Conservation (phyloP, 495 filamentous ascomycete genomes). For the Penicillium paradoxum region DNA sequence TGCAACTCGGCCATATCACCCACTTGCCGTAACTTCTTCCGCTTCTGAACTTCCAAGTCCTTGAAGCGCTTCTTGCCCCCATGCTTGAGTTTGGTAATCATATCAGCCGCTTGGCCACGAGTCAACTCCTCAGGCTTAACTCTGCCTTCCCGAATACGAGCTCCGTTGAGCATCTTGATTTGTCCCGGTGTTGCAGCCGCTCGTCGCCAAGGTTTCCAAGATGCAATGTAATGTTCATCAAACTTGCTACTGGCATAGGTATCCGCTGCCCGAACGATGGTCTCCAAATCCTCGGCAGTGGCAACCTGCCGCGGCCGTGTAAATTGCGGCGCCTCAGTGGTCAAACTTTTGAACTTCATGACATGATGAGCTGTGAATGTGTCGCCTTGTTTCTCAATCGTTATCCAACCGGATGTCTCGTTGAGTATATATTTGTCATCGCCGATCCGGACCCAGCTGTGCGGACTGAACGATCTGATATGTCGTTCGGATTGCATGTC, state of each 20-base stretch:
- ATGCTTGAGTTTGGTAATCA: slow-evolving; percentile 87
- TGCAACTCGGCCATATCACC: slow-evolving; percentile 26
- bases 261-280: slow-evolving; percentile 78
- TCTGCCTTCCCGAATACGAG: slow-evolving; percentile 50
- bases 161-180: slow-evolving; percentile 65
- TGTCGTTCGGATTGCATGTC: slow-evolving; percentile 73
- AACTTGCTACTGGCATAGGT: slow-evolving; percentile 67
- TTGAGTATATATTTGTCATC: slow-evolving; percentile 62
- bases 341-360: slow-evolving; percentile 25
- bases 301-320: slow-evolving; percentile 63
- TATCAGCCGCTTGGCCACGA: slow-evolving; percentile 79
- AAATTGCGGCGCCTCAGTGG: slow-evolving; percentile 33
- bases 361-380: slow-evolving; percentile 32
- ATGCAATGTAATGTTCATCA: slow-evolving; percentile 52
- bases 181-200: slow-evolving; percentile 63
- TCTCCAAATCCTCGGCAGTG: slow-evolving; percentile 51
- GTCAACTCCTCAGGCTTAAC: slow-evolving; percentile 55
- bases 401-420: slow-evolving; percentile 45
- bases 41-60: slow-evolving; percentile 39
- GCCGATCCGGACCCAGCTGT: slow-evolving; percentile 76
- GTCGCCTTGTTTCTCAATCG: slow-evolving; percentile 48
- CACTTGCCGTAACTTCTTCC: slow-evolving; percentile 25
- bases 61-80: slow-evolving; percentile 70
- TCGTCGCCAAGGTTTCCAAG: slow-evolving; percentile 61
- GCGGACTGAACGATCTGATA: slow-evolving; percentile 65